Base-by-base conservation (phyloP, 352 stramenopile genomes). In the Phytophthora rubi region DNA sequence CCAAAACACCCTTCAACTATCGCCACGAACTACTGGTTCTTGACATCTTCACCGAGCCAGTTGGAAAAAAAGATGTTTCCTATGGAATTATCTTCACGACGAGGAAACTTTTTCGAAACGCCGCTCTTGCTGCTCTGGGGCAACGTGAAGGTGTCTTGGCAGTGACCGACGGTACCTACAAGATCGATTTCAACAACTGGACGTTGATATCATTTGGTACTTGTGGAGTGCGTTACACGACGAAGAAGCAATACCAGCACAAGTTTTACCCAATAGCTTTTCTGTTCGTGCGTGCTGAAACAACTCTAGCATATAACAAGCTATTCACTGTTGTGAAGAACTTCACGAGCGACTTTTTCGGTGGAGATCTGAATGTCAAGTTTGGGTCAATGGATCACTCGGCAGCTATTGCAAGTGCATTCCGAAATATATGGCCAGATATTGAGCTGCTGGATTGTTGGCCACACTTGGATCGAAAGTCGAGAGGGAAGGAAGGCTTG, bases 101-200 rank as follows among this genome's bases (percentile, higher is more conserved):
- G 9, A 42, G 33, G 33, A 42, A 12, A 12, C 33, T 15, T 30
- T 42, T 42, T 42, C 33, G 33, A 10, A 42, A 42, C 35, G 35
- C 35, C 10, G 35, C 10, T 42, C 35, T 16, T 42, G 9, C 35
- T 6, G 35, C 13, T 42, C 15, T 49, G 42, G 45, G 47, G 2
- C 44, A 47, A 47, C 7, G 42, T 28, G 23, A 62, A 30, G 6
- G 23, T 9, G 26, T 59, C 2, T 12, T 64, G 0, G 47, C 8
- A 0, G 54, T 30, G 2, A 70, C 62, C 0, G 54, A 64, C 54
- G 54, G 35, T 21, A 70, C 54, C 3, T 65, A 70, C 37, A 70
- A 64, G 23, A 26, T 61, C 45, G 42, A 60, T 21, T 59, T 70
- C 45, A 37, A 28, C 18, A 47, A 47, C 21, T 69, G 62, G 23